Base-by-base conservation (phyloP, 169 alveolate species). In the Cryptosporidium baileyi region DNA sequence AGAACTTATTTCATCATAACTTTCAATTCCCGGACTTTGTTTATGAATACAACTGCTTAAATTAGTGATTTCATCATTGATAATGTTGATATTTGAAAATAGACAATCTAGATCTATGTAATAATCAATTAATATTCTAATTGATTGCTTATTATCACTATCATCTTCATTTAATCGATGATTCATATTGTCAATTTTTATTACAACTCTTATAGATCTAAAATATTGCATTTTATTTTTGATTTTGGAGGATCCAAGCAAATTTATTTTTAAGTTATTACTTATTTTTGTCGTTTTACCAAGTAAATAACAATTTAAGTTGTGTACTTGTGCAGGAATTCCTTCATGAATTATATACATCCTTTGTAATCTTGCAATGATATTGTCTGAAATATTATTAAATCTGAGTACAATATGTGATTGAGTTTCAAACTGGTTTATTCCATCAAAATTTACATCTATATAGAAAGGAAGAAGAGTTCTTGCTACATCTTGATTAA, bases 271-370 rank as follows among this genome's bases (percentile, higher is more conserved):
- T 34, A 24, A 19, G 28, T 54, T 44, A 54, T 74, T 59, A 54
- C 41, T 41, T 2, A 54, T 32, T 40, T 57, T 74, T 17, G 57
- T 54, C 17, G n/a, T 54, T 51, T 74, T 54, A 8, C 74, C 67
- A 13, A 74, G 63, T 57, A 74, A 57, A 74, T 52, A 51, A 36
- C 85, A 74, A 38, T 57, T 57, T 36, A 74, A 51, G 47, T 74
- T 51, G 44, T 74, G 65, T 4, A 74, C 17, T 74, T 74, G 85
- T 17, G 54, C 85, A 1, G 85, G 85, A 11, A 74, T 74, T 32
- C 85, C 85, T 19, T 54, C 85, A 36, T 74, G 67, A 17, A 74
- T 36, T 19, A 74, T 74, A 41, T 74, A 74, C 85, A 74, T 74
- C 32, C 32, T 74, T 13, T 54, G 51, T 74, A 74, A 57, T 26